These are phyloP conservation scores for Polyporus arcularius DNA, from an alignment of 768 basidiomycete genomes.

Conservation along the genomic window DNA sequence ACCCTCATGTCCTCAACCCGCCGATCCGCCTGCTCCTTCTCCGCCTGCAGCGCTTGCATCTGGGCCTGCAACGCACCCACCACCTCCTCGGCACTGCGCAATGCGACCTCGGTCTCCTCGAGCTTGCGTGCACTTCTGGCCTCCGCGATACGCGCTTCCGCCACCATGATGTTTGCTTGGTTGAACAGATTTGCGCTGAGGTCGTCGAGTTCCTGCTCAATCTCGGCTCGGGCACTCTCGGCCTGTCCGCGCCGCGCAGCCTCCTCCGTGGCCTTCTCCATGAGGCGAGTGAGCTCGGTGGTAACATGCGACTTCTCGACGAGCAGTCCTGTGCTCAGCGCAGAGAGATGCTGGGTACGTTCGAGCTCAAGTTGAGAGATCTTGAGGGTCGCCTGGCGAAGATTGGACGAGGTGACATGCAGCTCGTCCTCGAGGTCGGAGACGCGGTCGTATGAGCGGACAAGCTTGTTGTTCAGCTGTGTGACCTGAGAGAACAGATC, in stretches of 20 bases:
- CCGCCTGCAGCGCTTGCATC: constrained; percentile 72
- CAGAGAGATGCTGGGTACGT: constrained; percentile 83
- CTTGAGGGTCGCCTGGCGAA: constrained; percentile 62
- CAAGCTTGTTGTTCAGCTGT: constrained; percentile 90
- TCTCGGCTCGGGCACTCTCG: constrained; percentile 75
- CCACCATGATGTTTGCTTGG: constrained; percentile 98
- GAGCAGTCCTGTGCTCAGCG: constrained; percentile 86
- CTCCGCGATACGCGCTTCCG: constrained; percentile 73
- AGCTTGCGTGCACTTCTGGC: constrained; percentile 76
- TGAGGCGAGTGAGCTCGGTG: constrained; percentile 86
- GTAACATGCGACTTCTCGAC: constrained; percentile 93
- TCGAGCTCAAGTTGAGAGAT: constrained; percentile 83
- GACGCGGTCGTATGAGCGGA: constrained; percentile 87
- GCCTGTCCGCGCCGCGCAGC: constrained; percentile 89
- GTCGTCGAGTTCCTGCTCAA: constrained; percentile 94
- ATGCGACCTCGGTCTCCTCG: constrained; percentile 71
- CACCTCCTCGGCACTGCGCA: constrained; percentile 84
- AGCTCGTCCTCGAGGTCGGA: constrained; percentile 92
- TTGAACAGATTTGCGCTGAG: constrained; percentile 88
- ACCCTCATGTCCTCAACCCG: constrained; percentile 50
- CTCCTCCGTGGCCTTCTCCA: constrained; percentile 95
- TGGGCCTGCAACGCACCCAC: constrained; percentile 82
- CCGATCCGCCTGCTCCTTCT: constrained; percentile 63
- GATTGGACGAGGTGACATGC: constrained; percentile 61
- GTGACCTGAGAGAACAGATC: constrained; percentile 90